Conservation (phyloP, 2,329 filamentous ascomycete species). For the Allantophomopsis cytisporea region DNA sequence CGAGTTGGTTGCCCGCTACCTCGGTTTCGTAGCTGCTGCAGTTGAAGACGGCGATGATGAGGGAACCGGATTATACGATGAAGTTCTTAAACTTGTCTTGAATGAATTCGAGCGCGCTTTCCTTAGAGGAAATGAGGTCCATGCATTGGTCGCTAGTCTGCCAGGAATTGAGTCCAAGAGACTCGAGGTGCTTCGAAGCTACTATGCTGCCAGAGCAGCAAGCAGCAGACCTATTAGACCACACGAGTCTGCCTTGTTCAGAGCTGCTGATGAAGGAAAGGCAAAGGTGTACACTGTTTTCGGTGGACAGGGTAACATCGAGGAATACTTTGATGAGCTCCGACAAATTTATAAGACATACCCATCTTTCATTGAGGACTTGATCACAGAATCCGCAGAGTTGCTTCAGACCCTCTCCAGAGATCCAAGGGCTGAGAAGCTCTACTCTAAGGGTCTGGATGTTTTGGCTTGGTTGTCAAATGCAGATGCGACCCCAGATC, state of each 20-base stretch:
- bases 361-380: conserved; percentile 75
- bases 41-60: conserved; percentile 90
- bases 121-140: conserved; percentile 89
- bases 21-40: conserved; percentile 79
- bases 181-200: conserved; percentile 74
- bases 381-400: conserved; percentile 69
- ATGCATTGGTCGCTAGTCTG: conserved; percentile 72
- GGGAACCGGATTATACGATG: conserved; percentile 74
- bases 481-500: conserved; percentile 79
- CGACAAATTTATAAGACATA: conserved; percentile 86
- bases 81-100: conserved; percentile 81
- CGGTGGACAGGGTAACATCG: conserved; percentile 95
- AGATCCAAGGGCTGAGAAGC: conserved; percentile 79
- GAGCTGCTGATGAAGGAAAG: conserved; percentile 72
- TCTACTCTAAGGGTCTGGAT: conserved; percentile 94
- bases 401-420: conserved; percentile 76
- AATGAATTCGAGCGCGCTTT: conserved; percentile 96
- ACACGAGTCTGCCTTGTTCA: conserved; percentile 85
- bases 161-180: conserved; percentile 93
- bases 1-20: conserved; percentile 86
- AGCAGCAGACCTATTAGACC: conserved; percentile 77
- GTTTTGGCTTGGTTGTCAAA: conserved; percentile 88
- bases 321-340: conserved; percentile 98
- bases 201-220: conserved; percentile 80
- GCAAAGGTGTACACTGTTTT: conserved; percentile 90